Evolutionary conservation across 2,329 filamentous ascomycete genomes (phyloP).

Genomic region (Cordyceps cateniannulata): DNA sequence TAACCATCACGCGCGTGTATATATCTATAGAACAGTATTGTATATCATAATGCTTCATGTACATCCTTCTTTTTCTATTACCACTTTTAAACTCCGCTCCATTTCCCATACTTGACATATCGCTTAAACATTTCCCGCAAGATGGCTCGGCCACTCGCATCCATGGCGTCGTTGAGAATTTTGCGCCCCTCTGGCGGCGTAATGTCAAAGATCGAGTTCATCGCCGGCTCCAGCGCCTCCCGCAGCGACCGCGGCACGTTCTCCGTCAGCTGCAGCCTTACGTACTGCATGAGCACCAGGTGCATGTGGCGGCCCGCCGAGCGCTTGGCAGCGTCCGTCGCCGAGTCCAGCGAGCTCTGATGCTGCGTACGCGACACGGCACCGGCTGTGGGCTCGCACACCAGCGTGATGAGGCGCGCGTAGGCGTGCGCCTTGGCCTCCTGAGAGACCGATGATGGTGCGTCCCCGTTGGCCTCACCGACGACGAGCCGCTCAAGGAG

Average conservation of each 20-base stretch:
- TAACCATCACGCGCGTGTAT: constrained; percentile 1
- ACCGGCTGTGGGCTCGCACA: constrained; percentile 53
- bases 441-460: no score
- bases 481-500: constrained; percentile 49
- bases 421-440: constrained; percentile 44
- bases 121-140: constrained; percentile 52
- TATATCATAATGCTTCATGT: constrained; percentile 10
- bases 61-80: constrained; percentile 8
- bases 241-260: constrained; percentile 43
- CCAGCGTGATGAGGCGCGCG: constrained; percentile 49
- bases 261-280: constrained; percentile 54
- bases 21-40: constrained; percentile 1
- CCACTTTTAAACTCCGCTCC: constrained; percentile 46
- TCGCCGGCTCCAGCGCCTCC: constrained; percentile 49
- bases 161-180: constrained; percentile 54
- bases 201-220: constrained; percentile 54
- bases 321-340: constrained; percentile 54
- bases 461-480: constrained; percentile 18
- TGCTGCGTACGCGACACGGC: constrained; percentile 44
- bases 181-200: constrained; percentile 48
- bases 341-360: constrained; percentile 47
- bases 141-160: constrained; percentile 52
- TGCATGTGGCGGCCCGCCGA: constrained; percentile 58
- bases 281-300: constrained; percentile 50
- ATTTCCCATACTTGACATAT: constrained; percentile 58